A percentile compares a stretch with the other conserved stretches of the same genome.
Evolutionary conservation across 371 early-diverging fungal genomes (phyloP).

Genomic region (Mucor lusitanicus): DNA sequence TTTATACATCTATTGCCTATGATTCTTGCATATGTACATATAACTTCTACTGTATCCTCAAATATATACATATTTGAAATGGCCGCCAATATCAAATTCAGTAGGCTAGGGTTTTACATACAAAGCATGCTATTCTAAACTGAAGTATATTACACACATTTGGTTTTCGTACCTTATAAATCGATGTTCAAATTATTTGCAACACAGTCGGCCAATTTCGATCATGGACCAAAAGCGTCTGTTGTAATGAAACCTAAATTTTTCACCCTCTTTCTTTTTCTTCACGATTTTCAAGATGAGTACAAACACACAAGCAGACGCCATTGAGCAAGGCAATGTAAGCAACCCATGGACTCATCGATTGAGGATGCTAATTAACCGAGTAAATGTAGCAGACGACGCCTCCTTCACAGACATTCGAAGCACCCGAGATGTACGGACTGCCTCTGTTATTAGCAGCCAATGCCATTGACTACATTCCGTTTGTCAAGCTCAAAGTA

Average conservation of each 20-base stretch:
- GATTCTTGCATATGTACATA: no score
- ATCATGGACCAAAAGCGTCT: background rate
- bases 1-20: no score
- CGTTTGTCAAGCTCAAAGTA: conserved; percentile 29
- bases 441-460: conserved; percentile 28
- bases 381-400: background rate
- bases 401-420: background rate
- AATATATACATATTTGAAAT: no score
- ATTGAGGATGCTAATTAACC: background rate
- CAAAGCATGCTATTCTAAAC: no score
- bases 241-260: background rate
- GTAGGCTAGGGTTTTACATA: no score
- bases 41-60: no score
- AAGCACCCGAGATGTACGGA: conserved; percentile 38
- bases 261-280: background rate
- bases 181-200: no score
- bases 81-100: no score
- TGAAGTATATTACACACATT: no score
- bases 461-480: conserved; percentile 26
- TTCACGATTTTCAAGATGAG: background rate
- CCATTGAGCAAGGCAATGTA: background rate
- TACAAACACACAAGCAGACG: background rate
- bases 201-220: no score
- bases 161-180: no score
- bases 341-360: background rate